Conservation (phyloP, 306 rosid species). For the Cajanus cajan region DNA sequence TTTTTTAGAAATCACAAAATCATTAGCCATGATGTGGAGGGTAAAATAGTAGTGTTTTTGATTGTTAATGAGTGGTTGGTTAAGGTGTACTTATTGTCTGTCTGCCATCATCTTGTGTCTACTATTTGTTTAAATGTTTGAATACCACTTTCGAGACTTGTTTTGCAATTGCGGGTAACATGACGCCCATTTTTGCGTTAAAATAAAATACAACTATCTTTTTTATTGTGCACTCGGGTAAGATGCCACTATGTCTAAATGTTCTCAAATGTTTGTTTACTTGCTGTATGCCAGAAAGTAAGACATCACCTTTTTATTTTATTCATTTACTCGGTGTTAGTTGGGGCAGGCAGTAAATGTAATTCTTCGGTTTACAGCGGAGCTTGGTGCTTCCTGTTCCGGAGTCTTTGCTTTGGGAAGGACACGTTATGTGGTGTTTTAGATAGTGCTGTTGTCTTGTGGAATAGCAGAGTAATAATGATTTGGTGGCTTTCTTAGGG, state of each 20-base stretch:
- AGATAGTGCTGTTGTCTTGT: neutral
- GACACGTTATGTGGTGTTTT: neutral
- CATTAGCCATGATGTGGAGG: neutral
- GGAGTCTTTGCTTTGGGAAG: neutral
- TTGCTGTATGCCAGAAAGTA: neutral
- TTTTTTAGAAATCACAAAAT: neutral
- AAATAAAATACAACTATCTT: neutral
- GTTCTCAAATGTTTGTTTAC: neutral
- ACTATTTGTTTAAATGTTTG: neutral
- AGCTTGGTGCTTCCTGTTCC: neutral
- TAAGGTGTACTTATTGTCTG: conserved; percentile 19
- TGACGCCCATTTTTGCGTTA: neutral
- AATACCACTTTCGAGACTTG: neutral
- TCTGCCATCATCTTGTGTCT: conserved; percentile 17
- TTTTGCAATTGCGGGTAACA: conserved; percentile 22
- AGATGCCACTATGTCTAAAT: neutral
- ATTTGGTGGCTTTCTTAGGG: neutral
- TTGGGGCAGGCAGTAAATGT: neutral
- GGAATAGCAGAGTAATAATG: neutral
- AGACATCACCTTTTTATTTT: neutral
- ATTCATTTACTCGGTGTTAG: neutral
- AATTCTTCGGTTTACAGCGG: neutral
- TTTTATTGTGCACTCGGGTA: neutral
- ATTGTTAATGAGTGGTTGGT: neutral
- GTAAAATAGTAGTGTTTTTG: neutral